Evolutionary conservation across 768 basidiomycete genomes (phyloP), one percentile per base, ranked within the genome.

Genomic region (Macrolepiota fuliginosa): DNA sequence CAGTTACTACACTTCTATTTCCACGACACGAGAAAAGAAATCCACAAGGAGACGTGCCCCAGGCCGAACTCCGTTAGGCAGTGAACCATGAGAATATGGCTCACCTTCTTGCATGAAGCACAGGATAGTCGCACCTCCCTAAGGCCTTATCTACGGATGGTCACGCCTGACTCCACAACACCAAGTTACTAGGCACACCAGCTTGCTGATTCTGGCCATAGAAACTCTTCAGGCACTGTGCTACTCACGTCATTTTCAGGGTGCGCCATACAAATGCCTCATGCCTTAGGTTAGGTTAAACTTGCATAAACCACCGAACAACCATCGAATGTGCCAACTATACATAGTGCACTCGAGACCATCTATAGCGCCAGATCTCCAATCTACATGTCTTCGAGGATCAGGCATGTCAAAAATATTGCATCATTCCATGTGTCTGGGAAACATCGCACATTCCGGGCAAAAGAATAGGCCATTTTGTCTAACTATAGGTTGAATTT

Each of bases 371-470:
- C 3, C 22, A 11, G 36, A 39, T 29, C 40, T 45, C 22, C 25
- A 37, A 45, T 56, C 36, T 36, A 11, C 25, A 53, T 52, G 36
- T n/a, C 49, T n/a, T 37, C 36, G 54, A 25, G 13, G 49, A 35
- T 42, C 10, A 62, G 29, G 37, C 46, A 39, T 53, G 46, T 24
- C 22, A 54, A 25, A 22, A 32, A 56, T 17, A 27, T 32, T 15
- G 35, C 52, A 63, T 36, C 40, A 58, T 54, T 53, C 42, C 56
- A 59, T 52, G 52, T 54, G 35, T 45, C 54, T 61, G 60, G 54
- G 60, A 61, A 61, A 55, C n/a, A 54, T 29, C 2, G n/a, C 22
- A 54, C 29, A 37, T 54, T 49, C 37, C 25, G 15, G 46, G 60
- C 24, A 49, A n/a, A 27, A 47, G 36, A 13, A 49, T 7, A 9